Percentiles rank a stretch among this genome's conserved stretches.
phyloP scores from a whole-genome alignment of 805 yeast species.

The Cyberlindnera nakhonratchasimensis region DNA sequence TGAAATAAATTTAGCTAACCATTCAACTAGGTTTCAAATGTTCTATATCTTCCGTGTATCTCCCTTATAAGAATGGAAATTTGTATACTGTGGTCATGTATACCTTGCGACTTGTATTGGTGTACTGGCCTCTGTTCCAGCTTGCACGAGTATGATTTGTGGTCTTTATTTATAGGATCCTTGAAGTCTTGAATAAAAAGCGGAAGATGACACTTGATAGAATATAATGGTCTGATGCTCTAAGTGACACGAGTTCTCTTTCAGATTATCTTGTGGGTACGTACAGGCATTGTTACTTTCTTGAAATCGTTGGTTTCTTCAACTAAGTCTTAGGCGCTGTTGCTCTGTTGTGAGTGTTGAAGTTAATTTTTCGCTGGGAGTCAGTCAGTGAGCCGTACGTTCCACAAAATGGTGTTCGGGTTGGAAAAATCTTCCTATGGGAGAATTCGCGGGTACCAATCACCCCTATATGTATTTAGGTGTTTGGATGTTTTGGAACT shows the following conservation, averaged over 20 bases:
- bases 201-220: too few species aligned
- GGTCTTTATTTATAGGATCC: too few species aligned
- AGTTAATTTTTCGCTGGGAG: conserved; percentile 23
- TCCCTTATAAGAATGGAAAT: too few species aligned
- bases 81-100: too few species aligned
- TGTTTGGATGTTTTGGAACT: conserved; percentile 6
- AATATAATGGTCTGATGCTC: too few species aligned
- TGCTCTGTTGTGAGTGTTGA: conserved; percentile 22
- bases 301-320: conserved; percentile 23
- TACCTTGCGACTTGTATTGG: too few species aligned
- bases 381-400: conserved; percentile 1
- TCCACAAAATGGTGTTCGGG: conserved; percentile 8
- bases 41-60: too few species aligned
- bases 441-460: neutral
- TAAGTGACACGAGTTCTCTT: neutral
- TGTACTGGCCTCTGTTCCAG: too few species aligned
- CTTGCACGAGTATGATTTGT: too few species aligned
- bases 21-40: too few species aligned
- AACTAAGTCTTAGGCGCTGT: neutral
- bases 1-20: too few species aligned
- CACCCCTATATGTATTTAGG: neutral
- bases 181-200: too few species aligned
- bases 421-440: conserved; percentile 2
- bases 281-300: conserved; percentile 41
- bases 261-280: conserved; percentile 20